Conservation (phyloP, 2,329 filamentous ascomycete genomes). For the Botrytis pseudocinerea region DNA sequence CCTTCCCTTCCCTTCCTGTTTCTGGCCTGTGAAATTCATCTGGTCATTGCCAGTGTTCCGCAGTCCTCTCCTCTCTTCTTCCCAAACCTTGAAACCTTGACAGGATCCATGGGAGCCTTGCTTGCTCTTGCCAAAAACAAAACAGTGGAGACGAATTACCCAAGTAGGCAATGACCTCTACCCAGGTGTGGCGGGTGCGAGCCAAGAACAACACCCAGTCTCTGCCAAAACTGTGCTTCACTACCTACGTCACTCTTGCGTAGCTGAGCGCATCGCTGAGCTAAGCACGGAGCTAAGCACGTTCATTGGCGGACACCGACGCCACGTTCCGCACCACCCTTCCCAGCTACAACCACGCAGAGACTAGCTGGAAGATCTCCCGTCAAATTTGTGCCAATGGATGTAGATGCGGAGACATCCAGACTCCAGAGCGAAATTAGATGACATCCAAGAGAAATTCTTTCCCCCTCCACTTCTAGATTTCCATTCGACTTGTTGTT, state of each 20-base stretch:
- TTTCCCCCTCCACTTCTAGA: neutral
- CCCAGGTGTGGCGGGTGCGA: neutral
- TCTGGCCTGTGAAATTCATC: neutral
- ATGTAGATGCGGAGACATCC: neutral
- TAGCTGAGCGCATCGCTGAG: neutral
- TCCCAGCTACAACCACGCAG: neutral
- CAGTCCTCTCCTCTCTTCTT: no score
- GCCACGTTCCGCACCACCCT: neutral
- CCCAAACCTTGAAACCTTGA: no score
- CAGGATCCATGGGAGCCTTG: neutral
- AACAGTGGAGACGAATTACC: neutral
- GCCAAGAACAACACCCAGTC: no score
- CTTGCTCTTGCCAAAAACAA: neutral
- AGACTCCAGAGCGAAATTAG: no score
- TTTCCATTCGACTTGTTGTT: neutral
- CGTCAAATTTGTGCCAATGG: neutral
- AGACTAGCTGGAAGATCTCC: neutral
- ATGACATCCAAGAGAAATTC: no score
- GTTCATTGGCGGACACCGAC: constrained; percentile 10
- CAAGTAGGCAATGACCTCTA: neutral
- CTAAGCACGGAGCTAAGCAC: neutral
- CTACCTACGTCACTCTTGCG: neutral
- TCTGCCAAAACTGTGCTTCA: no score
- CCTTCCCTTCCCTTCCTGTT: no score
- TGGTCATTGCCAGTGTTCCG: neutral